Conservation (phyloP, 2,329 filamentous ascomycete species). For the Rhynchosporium secalis region DNA sequence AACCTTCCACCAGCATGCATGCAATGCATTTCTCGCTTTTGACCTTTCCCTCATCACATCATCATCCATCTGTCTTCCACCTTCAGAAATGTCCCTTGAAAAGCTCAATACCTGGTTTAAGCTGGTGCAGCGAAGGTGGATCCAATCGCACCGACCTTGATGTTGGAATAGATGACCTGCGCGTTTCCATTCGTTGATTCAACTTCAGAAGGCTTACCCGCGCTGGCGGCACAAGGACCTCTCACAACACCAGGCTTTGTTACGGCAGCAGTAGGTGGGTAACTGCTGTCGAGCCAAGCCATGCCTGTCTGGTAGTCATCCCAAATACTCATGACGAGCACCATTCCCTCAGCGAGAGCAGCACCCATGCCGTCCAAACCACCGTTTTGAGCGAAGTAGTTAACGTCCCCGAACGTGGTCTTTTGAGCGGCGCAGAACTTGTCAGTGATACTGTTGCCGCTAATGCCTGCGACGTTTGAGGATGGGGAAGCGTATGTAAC, state of each 20-base stretch:
- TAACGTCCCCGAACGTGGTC: slow-evolving; percentile 54
- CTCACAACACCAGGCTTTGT: slow-evolving; percentile 51
- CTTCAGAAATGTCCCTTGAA: background rate
- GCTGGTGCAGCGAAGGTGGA: slow-evolving; percentile 35
- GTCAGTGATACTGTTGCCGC: slow-evolving; percentile 55
- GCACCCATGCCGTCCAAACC: slow-evolving; percentile 56
- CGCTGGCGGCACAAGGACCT: slow-evolving; percentile 54
- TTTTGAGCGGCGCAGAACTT: slow-evolving; percentile 59
- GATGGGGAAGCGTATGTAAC: slow-evolving; percentile 52
- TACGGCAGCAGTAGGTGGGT: slow-evolving; percentile 50
- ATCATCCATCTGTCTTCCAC: background rate
- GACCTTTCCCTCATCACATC: background rate
- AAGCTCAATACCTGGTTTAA: background rate
- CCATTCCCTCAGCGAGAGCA: slow-evolving; percentile 57
- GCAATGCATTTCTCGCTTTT: background rate
- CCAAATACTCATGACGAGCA: slow-evolving; percentile 64
- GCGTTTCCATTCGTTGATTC: slow-evolving; percentile 49
- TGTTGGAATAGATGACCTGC: slow-evolving; percentile 43
- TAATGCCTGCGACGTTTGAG: slow-evolving; percentile 48
- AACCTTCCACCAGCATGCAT: background rate
- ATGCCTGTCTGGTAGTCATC: slow-evolving; percentile 62
- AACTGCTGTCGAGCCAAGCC: slow-evolving; percentile 73
- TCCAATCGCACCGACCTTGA: slow-evolving; percentile 40
- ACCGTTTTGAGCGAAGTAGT: slow-evolving; percentile 55
- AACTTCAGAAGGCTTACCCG: slow-evolving; percentile 53